Evolutionary conservation across 2,329 filamentous ascomycete species (phyloP), one percentile per base, ranked within the genome.

Genomic region (Leptographium wingfieldii): DNA sequence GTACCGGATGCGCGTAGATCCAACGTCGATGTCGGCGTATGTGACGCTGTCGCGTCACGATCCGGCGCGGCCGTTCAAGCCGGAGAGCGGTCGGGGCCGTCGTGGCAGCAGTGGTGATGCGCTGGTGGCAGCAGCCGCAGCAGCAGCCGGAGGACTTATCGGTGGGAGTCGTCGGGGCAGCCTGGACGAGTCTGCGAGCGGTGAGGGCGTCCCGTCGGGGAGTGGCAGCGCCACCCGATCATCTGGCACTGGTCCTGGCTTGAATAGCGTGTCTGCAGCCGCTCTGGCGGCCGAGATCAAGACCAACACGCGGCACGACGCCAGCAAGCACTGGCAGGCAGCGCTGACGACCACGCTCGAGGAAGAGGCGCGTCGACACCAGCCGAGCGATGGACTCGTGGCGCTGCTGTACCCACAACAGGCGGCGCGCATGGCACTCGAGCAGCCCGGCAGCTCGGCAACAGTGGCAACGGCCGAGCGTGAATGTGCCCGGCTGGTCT

Each of bases 401-500:
- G 86, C 87, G 1, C 75, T 85, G 1, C 77, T 88, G 16, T 88
- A 88, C 72, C 87, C 88, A 1, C 73, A 76, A 1, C 81, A 84
- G 0, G 84, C 85, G 14, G 81, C 84, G 0, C 81, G 80, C 53
- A 78, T 84, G 69, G 85, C 83, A 1, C 73, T 84, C 1, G 83
- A 86, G 61, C 77, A 79, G 31, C 73, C 84, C 3, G 76, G 80
- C 52, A 83, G 87, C 67, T 75, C 79, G 2, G 75, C 79, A 0
- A 79, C 85, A 11, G 76, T 84, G 4, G 76, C 77, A 61, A 80
- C 84, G 40, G 86, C 86, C 0, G 83, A 87, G 68, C 78, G 80
- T 38, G 86, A 90, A 71, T 84, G 82, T 65, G 87, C 83, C 29
- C 79, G 84, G 2, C 79, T 92, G 2, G 82, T 88, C n/a, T 90